These are phyloP conservation scores for Colletotrichum phormii DNA, from an alignment of 2,329 filamentous ascomycete species.

Conservation along the genomic window DNA sequence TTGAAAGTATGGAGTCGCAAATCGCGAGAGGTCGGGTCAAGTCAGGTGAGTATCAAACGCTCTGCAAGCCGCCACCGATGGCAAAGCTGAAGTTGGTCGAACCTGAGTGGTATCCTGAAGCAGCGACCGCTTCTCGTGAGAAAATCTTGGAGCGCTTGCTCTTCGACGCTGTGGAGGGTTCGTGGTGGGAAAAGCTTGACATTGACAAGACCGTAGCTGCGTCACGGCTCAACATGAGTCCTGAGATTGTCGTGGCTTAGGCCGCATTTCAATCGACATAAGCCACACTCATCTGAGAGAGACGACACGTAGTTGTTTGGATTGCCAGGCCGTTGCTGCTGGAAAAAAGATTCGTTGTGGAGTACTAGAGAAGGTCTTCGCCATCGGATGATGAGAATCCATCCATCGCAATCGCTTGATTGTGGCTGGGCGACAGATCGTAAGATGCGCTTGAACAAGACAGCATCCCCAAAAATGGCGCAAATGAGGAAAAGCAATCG, in stretches of 20 bases:
- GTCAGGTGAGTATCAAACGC: not conserved
- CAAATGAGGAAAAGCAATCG: conserved; percentile 2
- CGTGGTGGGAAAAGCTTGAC: not conserved
- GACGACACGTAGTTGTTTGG: not conserved
- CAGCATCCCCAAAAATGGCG: conserved; percentile 18
- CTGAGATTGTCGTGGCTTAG: not conserved
- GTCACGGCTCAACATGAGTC: not conserved
- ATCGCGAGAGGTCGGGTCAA: not conserved
- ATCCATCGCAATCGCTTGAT: conserved; percentile 29
- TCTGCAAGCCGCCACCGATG: not conserved
- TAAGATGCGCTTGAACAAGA: not conserved
- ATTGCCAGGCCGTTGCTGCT: not conserved
- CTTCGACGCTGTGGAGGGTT: not conserved
- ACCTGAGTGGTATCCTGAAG: not conserved
- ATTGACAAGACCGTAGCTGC: not conserved
- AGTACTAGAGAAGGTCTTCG: not conserved
- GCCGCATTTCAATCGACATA: not conserved
- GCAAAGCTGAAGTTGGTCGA: not conserved
- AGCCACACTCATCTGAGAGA: not conserved
- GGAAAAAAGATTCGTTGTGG: not conserved
- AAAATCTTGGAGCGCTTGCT: conserved; percentile 14
- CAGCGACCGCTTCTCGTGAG: not conserved
- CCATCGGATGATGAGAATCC: not conserved
- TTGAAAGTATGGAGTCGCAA: not conserved
- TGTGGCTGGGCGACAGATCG: conserved; percentile 1